These are phyloP conservation scores for Penium margaritaceum DNA, from an alignment of 139 green algal species.

Conservation along the genomic window DNA sequence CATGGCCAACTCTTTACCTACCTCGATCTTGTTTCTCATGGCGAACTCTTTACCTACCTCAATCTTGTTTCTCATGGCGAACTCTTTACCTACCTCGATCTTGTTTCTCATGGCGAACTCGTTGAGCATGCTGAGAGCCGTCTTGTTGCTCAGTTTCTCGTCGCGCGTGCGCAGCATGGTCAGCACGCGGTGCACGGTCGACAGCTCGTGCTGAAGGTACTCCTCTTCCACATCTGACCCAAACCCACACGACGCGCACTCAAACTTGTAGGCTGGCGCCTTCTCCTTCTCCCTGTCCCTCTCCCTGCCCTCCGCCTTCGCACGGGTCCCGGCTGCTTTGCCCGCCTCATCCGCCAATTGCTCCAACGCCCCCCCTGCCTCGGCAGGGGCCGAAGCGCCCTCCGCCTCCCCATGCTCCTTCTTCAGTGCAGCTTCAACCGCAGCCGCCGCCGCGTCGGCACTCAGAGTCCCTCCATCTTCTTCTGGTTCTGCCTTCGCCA, in stretches of 20 bases:
- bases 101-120: slow-evolving; percentile 34
- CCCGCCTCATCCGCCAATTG: not conserved
- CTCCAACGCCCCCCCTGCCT: not conserved
- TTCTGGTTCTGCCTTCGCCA: not conserved
- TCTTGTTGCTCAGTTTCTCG: slow-evolving; percentile 39
- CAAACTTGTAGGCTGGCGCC: not conserved
- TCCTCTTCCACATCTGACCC: slow-evolving; percentile 23
- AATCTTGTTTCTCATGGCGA: too few species aligned
- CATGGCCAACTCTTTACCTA: too few species aligned
- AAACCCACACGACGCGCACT: slow-evolving; percentile 38
- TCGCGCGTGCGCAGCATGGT: slow-evolving; percentile 24
- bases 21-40: too few species aligned
- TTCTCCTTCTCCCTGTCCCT: not conserved
- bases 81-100: too few species aligned
- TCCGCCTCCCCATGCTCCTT: not conserved
- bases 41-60: too few species aligned
- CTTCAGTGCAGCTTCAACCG: not conserved
- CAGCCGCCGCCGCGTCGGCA: not conserved
- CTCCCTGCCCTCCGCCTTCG: not conserved
- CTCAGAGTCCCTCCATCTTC: slow-evolving; percentile 4
- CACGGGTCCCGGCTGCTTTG: not conserved
- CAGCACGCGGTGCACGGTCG: slow-evolving; percentile 23
- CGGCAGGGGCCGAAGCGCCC: not conserved
- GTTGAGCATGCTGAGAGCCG: slow-evolving; percentile 36
- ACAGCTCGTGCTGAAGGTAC: slow-evolving; percentile 18